Evolutionary conservation across 805 yeast genomes (phyloP).

Genomic region (Kockiozyma suomiensis): DNA sequence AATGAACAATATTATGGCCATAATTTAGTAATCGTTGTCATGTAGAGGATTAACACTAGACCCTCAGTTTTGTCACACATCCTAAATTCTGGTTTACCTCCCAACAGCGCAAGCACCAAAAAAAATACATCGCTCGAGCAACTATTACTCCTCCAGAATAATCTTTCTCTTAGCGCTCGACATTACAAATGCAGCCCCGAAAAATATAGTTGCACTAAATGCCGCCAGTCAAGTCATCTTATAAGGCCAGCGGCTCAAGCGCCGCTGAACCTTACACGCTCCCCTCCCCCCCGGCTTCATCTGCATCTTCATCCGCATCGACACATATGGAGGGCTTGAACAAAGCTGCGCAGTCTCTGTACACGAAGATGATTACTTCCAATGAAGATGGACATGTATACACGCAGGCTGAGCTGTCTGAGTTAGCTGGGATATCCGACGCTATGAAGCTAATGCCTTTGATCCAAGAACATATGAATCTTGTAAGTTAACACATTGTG

Average conservation of each 20-base stretch:
- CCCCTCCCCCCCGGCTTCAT: slow-evolving; percentile 13
- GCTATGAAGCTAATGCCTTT: slow-evolving; percentile 48
- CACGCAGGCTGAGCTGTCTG: slow-evolving; percentile 69
- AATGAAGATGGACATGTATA: slow-evolving; percentile 52
- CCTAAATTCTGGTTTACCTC: not conserved
- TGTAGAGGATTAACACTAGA: not conserved
- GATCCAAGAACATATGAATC: slow-evolving; percentile 52
- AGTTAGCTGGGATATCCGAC: slow-evolving; percentile 49
- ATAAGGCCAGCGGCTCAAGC: slow-evolving; percentile 10
- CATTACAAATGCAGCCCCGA: slow-evolving; percentile 1
- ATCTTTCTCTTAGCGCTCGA: not conserved
- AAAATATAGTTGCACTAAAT: slow-evolving; percentile 1
- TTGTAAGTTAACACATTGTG: slow-evolving; percentile 29
- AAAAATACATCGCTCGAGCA: not conserved
- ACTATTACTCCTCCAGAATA: not conserved
- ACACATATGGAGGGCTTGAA: slow-evolving; percentile 20
- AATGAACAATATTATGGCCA: no score
- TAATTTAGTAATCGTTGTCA: no score
- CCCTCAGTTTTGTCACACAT: slow-evolving; percentile 13
- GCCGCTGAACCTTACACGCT: slow-evolving; percentile 13
- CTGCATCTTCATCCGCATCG: slow-evolving; percentile 1
- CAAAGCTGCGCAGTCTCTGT: slow-evolving; percentile 24
- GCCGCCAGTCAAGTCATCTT: slow-evolving; percentile 17
- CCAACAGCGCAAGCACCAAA: not conserved
- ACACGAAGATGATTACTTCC: slow-evolving; percentile 26